Percentiles rank a stretch among this genome's conserved stretches.
phyloP scores from a whole-genome alignment of 2,329 filamentous ascomycete species.

The Ascochyta fabae region DNA sequence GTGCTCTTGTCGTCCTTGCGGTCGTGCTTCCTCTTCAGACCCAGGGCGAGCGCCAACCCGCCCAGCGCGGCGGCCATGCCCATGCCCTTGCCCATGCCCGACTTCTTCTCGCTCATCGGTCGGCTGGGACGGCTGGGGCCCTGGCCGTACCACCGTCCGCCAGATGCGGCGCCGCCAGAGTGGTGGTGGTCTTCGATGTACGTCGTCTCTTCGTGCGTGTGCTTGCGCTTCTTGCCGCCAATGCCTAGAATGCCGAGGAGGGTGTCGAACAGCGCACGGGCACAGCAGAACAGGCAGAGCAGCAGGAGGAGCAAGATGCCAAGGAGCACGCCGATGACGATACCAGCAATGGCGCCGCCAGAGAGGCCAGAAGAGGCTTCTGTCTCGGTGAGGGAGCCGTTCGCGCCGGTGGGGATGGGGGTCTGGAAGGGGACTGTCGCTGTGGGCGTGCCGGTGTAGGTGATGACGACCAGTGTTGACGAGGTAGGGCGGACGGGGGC shows the following conservation, averaged over 20 bases:
- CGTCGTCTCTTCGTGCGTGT: conserved; percentile 63
- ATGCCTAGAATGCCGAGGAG: conserved; percentile 67
- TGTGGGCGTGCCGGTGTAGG: conserved; percentile 53
- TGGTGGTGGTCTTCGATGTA: conserved; percentile 68
- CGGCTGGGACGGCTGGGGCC: conserved; percentile 45
- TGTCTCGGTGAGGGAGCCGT: conserved; percentile 43
- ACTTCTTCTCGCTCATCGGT: conserved; percentile 42
- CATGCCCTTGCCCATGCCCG: conserved; percentile 42
- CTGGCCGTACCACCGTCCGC: conserved; percentile 57
- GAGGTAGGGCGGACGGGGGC: conserved; percentile 59
- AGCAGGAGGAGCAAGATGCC: conserved; percentile 71
- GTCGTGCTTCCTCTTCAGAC: conserved; percentile 54
- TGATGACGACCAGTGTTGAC: conserved; percentile 60
- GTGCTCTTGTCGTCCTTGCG: conserved; percentile 53
- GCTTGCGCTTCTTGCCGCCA: conserved; percentile 57
- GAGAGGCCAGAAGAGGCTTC: conserved; percentile 58
- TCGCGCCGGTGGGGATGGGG: conserved; percentile 61
- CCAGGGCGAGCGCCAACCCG: conserved; percentile 53
- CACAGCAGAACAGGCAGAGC: conserved; percentile 75
- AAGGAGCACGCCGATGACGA: conserved; percentile 75
- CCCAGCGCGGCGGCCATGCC: conserved; percentile 53
- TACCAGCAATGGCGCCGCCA: conserved; percentile 78
- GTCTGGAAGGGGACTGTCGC: conserved; percentile 58
- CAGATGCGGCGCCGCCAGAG: conserved; percentile 64
- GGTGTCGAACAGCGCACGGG: conserved; percentile 62